Percentiles rank a stretch among this genome's conserved stretches.
Conservation (phyloP, 139 green algal species). For the Asterochloris erici region DNA sequence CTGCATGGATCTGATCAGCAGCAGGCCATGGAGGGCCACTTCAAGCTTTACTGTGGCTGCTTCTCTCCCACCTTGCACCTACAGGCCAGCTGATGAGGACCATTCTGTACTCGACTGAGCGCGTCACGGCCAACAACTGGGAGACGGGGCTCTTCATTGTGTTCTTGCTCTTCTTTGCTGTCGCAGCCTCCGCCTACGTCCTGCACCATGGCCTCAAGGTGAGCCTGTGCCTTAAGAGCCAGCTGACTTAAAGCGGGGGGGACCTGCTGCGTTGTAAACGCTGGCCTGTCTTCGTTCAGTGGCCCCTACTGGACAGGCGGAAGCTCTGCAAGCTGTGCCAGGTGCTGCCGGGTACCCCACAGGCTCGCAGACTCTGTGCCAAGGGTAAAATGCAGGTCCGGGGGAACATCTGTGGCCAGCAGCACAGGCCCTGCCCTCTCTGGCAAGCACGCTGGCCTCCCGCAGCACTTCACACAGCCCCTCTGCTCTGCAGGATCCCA, state of each 20-base stretch:
- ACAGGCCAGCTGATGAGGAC: conserved; percentile 93
- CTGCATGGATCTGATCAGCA: background rate
- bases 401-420: too few relatives aligned
- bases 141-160: conserved; percentile 96
- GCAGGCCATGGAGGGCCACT: background rate
- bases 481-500: conserved; percentile 64
- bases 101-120: conserved; percentile 94
- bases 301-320: too few relatives aligned
- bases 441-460: too few relatives aligned
- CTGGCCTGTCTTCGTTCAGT: background rate
- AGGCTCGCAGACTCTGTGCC: too few relatives aligned
- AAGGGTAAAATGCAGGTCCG: too few relatives aligned
- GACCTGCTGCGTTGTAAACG: background rate
- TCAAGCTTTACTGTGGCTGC: background rate
- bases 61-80: background rate
- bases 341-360: too few relatives aligned
- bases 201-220: conserved; percentile 73
- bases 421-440: too few relatives aligned
- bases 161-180: conserved; percentile 95
- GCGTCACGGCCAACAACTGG: conserved; percentile 89
- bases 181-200: conserved; percentile 86
- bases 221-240: background rate
- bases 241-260: background rate
- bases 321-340: too few relatives aligned
- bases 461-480: too few relatives aligned